Base-by-base conservation (phyloP, 2,329 filamentous ascomycete genomes). In the Botryosphaeria dothidea region DNA sequence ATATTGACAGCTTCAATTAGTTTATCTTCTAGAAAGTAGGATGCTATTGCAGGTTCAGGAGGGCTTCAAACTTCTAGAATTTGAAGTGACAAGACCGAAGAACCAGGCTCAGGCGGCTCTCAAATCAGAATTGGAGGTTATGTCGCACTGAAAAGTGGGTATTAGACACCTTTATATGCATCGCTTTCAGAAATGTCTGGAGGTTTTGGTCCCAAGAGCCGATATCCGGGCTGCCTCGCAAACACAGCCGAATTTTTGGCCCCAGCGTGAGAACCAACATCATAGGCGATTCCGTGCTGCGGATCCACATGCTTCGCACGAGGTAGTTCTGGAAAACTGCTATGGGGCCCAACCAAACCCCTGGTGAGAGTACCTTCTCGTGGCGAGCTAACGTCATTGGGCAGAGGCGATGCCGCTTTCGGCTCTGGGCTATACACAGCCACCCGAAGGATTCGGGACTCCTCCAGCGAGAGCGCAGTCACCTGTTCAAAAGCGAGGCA, bases 401-500 rank as follows among this genome's bases (percentile, higher is more conserved):
- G 38, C 19, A 60, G 9, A 27, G 4, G 11, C 38, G 25, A 34
- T 21, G 41, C 56, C 27, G 41, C 27, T 31, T 60, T 5, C n/a
- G 38, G 25, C 11, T 4, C 19, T n/a, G 19, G 27, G 34, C 15
- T 5, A n/a, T n/a, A 19, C 27, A 60, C 41, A 60, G 56, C 56
- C 56, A 21, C 56, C 5, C n/a, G 27, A 52, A 52, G 49, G 49
- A 52, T 52, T 52, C n/a, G 17, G 29, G n/a, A 21, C 34, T 27
- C 27, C 17, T 23, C 3, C 8, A 29, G 23, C 43, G 19, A 19
- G 4, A n/a, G 7, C 19, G 15, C 2, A 25, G 38, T 60, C 56
- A 60, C 41, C 25, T 60, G 56, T 9, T 13, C 38, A 31, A n/a
- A 23, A 8, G 49, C 27, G 43, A 60, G 56, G 56, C 56, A 60